Evolutionary conservation across 1,139 yeast species (phyloP), one percentile per base, ranked within the genome.

Genomic region (Yamadazyma membranifaciens): DNA sequence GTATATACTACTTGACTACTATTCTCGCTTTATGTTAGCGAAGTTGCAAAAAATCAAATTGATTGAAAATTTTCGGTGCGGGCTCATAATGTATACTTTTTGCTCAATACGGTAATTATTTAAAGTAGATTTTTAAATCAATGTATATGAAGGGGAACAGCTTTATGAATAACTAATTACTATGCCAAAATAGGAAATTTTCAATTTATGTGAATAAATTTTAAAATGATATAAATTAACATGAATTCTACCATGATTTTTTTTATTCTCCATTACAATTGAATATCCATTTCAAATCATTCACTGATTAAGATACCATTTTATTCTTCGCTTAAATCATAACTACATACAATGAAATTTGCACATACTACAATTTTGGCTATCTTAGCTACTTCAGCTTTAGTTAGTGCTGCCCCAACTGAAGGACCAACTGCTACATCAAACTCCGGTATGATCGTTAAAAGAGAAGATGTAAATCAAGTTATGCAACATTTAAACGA

Each of bases 401-500:
- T 65, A 36, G 74, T 63, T 38, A 55, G 60, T 40, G 73, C 76
- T 44, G 73, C 74, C 34, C 75, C 76, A 51, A 51, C 67, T 39
- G 40, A 35, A 13, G 24, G 36, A 16, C 24, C 28, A 24, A 31
- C 31, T 22, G 27, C 37, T 20, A 30, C 36, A 30, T 33, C 37
- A 14, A 39, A 53, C 24, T 59, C 55, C 28, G 39, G 52, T 24
- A 43, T 65, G 33, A 49, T 68, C 46, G 66, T 67, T 32, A 69
- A 62, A 50, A 69, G 72, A 59, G 55, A 59, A 37, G 74, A 70
- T 45, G 52, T 61, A 42, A 58, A 56, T 40, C 63, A 69, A 42
- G 64, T 69, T 41, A 50, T 69, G 50, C 56, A 53, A 43, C 51
- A 67, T 48, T 57, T 71, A 42, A 48, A 56, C 31, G 73, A 70